These are phyloP conservation scores for Collybia sp. DNA, from an alignment of 768 basidiomycete genomes.

Conservation along the genomic window DNA sequence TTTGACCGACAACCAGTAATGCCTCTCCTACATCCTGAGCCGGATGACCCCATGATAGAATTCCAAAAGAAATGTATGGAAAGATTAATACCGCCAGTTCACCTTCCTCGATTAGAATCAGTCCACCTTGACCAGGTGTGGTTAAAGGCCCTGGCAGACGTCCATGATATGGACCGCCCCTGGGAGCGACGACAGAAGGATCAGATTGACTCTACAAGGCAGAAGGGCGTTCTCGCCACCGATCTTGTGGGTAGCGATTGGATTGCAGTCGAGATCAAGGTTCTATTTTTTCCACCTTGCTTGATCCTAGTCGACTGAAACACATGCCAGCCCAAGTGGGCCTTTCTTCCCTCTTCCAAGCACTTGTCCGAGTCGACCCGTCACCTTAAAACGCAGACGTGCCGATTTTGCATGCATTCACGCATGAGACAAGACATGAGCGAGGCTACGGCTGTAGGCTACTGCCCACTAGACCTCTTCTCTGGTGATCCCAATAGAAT, in stretches of 20 bases:
- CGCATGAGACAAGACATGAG: constrained; percentile 41
- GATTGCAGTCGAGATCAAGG: constrained; percentile 90
- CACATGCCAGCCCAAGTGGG: constrained; percentile 87
- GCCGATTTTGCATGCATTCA: constrained; percentile 91
- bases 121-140: constrained; percentile 50
- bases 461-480: constrained; percentile 91
- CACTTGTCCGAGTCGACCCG: constrained; percentile 59
- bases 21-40: constrained; percentile 10
- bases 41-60: constrained; percentile 33
- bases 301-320: neutral
- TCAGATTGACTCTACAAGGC: constrained; percentile 48
- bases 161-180: constrained; percentile 52
- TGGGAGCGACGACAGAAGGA: constrained; percentile 48
- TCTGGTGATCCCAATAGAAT: constrained; percentile 64
- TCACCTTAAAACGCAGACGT: constrained; percentile 62
- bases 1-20: no score
- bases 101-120: constrained; percentile 53
- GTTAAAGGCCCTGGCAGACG: constrained; percentile 47
- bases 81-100: constrained; percentile 53
- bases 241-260: constrained; percentile 68
- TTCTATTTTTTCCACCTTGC: constrained; percentile 21
- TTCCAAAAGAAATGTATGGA: constrained; percentile 67
- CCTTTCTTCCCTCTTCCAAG: constrained; percentile 67
- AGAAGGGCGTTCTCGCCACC: constrained; percentile 69
- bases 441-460: constrained; percentile 37